Evolutionary conservation across 768 basidiomycete genomes (phyloP).

Genomic region (Suillus lakei): DNA sequence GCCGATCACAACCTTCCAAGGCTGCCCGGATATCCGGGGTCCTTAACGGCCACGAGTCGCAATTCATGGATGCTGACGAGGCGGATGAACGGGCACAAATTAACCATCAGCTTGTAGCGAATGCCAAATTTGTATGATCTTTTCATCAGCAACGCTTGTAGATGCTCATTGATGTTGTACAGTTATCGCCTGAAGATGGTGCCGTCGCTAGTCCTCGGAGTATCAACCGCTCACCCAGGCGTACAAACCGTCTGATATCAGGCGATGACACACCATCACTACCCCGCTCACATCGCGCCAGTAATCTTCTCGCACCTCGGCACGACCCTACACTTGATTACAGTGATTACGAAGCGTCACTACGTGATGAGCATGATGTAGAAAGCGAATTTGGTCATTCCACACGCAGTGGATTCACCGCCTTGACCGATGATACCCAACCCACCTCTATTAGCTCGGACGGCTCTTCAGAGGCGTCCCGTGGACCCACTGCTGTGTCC

Average conservation of each 20-base stretch:
- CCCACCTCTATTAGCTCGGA: conserved; percentile 61
- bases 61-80: conserved; percentile 91
- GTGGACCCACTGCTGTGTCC: conserved; percentile 46
- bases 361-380: conserved; percentile 53
- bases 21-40: conserved; percentile 44
- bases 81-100: conserved; percentile 84
- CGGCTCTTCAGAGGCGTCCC: conserved; percentile 42
- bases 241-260: conserved; percentile 41
- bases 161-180: conserved; percentile 20
- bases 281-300: conserved; percentile 42
- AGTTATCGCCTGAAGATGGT: conserved; percentile 70
- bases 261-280: conserved; percentile 47
- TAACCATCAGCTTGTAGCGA: conserved; percentile 80
- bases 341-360: conserved; percentile 48
- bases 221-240: conserved; percentile 69
- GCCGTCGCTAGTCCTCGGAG: conserved; percentile 69
- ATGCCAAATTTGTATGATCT: conserved; percentile 65
- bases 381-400: conserved; percentile 65
- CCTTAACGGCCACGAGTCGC: conserved; percentile 66
- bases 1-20: conserved; percentile 35
- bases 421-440: conserved; percentile 55
- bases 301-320: conserved; percentile 48
- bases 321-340: conserved; percentile 48
- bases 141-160: background rate
- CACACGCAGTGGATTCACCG: conserved; percentile 29